Percentiles rank a stretch among this genome's conserved stretches.
Evolutionary conservation across 495 filamentous ascomycete genomes (phyloP).

Genomic region (Podospora australis): DNA sequence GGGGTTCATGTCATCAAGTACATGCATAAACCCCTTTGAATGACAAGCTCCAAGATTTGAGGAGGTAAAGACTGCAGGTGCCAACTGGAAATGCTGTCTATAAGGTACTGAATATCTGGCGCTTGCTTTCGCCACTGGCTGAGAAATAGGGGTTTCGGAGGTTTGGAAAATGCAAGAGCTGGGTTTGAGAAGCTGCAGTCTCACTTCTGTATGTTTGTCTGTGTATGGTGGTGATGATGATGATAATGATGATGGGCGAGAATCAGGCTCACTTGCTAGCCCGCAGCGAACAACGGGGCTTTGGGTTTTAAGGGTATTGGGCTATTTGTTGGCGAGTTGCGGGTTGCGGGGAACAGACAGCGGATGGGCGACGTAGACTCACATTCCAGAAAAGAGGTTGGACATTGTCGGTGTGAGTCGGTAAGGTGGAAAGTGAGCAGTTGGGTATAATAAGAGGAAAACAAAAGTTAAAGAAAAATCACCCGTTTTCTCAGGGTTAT

Average conservation of each 20-base stretch:
- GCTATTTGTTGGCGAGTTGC: slow-evolving; percentile 4
- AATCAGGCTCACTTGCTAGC: too few relatives aligned
- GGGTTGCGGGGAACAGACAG: slow-evolving; percentile 10
- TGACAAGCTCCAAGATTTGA: not conserved
- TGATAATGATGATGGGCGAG: too few relatives aligned
- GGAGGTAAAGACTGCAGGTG: too few relatives aligned
- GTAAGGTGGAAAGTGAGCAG: not conserved
- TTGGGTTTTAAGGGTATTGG: not conserved
- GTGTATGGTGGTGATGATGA: too few relatives aligned
- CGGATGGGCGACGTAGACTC: slow-evolving; percentile 35
- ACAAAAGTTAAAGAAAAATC: not conserved
- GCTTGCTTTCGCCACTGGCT: too few relatives aligned
- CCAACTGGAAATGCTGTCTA: too few relatives aligned
- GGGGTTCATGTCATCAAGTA: too few relatives aligned
- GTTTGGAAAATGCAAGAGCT: too few relatives aligned
- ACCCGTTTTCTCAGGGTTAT: not conserved
- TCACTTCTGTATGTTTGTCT: slow-evolving; percentile 11
- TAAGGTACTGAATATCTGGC: too few relatives aligned
- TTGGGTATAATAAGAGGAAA: not conserved
- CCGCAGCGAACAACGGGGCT: too few relatives aligned
- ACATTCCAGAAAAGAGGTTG: slow-evolving; percentile 76
- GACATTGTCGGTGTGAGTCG: slow-evolving; percentile 48
- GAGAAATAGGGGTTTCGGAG: too few relatives aligned
- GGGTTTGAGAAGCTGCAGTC: slow-evolving; percentile 9
- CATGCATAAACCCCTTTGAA: too few relatives aligned